phyloP scores from a whole-genome alignment of 2,329 filamentous ascomycete genomes.

The Colletotrichum sp. region DNA sequence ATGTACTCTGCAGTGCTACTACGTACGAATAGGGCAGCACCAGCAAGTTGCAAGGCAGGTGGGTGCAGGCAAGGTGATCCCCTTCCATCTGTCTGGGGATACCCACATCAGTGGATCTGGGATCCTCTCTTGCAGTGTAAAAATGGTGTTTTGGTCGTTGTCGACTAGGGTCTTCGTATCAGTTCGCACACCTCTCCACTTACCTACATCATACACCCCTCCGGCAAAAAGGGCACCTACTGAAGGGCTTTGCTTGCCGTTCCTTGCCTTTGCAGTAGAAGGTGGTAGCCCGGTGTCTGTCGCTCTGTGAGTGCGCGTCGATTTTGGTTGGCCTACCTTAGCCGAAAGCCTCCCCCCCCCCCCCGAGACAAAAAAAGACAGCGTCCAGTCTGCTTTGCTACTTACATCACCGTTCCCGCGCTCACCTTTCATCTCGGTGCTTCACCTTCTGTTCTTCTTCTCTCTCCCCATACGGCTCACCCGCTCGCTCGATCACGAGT shows the following conservation, averaged over 20 bases:
- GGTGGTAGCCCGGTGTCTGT: not conserved
- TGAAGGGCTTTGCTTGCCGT: not conserved
- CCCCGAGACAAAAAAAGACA: not conserved
- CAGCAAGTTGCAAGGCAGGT: not conserved
- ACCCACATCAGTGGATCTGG: not conserved
- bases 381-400: not conserved
- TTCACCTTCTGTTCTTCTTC: not conserved
- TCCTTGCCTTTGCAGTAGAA: not conserved
- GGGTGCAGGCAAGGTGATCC: not conserved
- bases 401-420: slow-evolving; percentile 1
- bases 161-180: not conserved
- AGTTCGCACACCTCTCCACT: not conserved
- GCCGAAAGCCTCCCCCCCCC: not conserved
- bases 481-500: not conserved
- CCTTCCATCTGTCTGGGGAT: not conserved
- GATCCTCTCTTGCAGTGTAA: not conserved
- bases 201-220: not conserved
- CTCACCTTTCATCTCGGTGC: not conserved
- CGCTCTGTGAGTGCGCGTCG: not conserved
- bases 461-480: not conserved
- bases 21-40: not conserved
- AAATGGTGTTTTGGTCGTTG: slow-evolving; percentile 1
- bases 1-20: not conserved
- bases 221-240: not conserved
- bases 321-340: not conserved